A percentile compares a stretch with the other conserved stretches of the same genome.
phyloP scores from a whole-genome alignment of 805 yeast genomes.

The Wickerhamiella vanderwaltii region DNA sequence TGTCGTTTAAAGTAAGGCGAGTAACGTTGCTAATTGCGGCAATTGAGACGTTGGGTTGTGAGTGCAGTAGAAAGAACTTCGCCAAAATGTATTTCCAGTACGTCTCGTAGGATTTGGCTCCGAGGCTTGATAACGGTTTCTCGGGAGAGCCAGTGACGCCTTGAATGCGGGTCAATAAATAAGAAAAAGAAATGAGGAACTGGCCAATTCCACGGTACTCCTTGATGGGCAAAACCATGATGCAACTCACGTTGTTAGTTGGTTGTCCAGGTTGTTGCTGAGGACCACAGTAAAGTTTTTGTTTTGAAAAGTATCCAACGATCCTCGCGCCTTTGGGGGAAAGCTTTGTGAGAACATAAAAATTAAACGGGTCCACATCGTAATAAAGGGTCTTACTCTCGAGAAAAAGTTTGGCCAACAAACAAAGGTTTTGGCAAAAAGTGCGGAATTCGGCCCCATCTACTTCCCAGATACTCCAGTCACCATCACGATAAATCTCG shows the following conservation, averaged over 20 bases:
- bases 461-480: slow-evolving; percentile 70
- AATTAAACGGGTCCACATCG: slow-evolving; percentile 91
- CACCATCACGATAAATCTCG: slow-evolving; percentile 71
- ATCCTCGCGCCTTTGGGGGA: slow-evolving; percentile 52
- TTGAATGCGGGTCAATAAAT: slow-evolving; percentile 62
- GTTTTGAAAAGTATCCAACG: slow-evolving; percentile 92
- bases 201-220: slow-evolving; percentile 86
- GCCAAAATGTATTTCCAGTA: slow-evolving; percentile 72
- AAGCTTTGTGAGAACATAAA: slow-evolving; percentile 69
- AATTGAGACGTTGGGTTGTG: slow-evolving; percentile 34
- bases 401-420: slow-evolving; percentile 76
- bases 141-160: slow-evolving; percentile 85
- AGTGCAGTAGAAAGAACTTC: slow-evolving; percentile 28
- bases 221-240: slow-evolving; percentile 74
- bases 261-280: slow-evolving; percentile 14
- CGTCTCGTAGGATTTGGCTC: slow-evolving; percentile 70
- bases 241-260: slow-evolving; percentile 79
- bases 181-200: slow-evolving; percentile 79
- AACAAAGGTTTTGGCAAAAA: slow-evolving; percentile 82
- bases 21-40: slow-evolving; percentile 53
- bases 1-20: slow-evolving; percentile 81
- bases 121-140: slow-evolving; percentile 81
- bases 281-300: slow-evolving; percentile 31
- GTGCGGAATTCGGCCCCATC: slow-evolving; percentile 76
- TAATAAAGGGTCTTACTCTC: slow-evolving; percentile 86